Percentiles rank a stretch among this genome's conserved stretches.
Evolutionary conservation across 2,329 filamentous ascomycete genomes (phyloP).

Genomic region (Corynespora cassiicola): DNA sequence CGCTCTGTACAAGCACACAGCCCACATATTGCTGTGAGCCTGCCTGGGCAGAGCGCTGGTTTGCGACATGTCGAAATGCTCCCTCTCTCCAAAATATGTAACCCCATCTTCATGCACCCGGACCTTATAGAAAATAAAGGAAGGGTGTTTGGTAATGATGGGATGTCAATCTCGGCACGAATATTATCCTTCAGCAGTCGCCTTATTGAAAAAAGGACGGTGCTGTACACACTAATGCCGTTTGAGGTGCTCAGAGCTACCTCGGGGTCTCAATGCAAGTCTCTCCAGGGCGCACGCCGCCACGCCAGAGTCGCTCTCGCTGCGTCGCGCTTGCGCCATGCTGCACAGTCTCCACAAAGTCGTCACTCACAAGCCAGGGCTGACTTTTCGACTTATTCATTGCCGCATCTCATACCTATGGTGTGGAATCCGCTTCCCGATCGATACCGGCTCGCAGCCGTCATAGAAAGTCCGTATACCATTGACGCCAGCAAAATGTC

Average conservation of each 20-base stretch:
- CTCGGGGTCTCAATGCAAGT: no score
- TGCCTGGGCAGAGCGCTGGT: no score
- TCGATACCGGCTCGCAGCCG: constrained; percentile 42
- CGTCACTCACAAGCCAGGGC: constrained; percentile 18
- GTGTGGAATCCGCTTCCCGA: constrained; percentile 38
- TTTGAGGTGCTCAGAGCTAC: no score
- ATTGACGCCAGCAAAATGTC: constrained; percentile 50
- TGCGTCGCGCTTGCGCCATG: neutral
- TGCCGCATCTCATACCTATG: constrained; percentile 46
- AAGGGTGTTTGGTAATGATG: constrained; percentile 72
- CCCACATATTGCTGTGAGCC: no score
- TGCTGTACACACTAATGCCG: constrained; percentile 78
- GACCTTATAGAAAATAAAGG: constrained; percentile 57
- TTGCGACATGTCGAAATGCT: no score
- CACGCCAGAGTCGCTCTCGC: neutral
- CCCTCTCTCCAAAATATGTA: constrained; percentile 60
- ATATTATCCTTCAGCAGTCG: constrained; percentile 71
- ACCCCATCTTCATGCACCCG: constrained; percentile 70
- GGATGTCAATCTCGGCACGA: constrained; percentile 68
- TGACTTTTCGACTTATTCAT: constrained; percentile 47
- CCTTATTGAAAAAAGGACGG: constrained; percentile 65
- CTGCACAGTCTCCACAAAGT: no score
- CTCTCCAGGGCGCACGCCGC: no score
- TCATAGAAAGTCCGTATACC: constrained; percentile 48
- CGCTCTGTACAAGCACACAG: no score